Evolutionary conservation across 2,329 filamentous ascomycete species (phyloP).

Genomic region (Arthroderma uncinatum): DNA sequence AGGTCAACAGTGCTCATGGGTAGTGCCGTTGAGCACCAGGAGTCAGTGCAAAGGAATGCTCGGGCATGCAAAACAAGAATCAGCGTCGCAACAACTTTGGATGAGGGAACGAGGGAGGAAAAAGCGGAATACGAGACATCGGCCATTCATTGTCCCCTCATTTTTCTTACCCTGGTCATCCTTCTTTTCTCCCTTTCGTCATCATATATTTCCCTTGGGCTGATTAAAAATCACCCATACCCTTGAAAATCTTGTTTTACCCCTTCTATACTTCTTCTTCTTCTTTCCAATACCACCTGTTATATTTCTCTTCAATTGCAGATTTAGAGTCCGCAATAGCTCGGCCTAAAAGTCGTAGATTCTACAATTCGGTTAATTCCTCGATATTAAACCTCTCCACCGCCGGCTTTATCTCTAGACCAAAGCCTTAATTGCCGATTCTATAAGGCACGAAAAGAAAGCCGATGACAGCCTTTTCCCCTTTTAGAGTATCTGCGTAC

Average conservation of each 20-base stretch:
- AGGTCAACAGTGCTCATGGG: neutral
- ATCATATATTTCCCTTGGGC: neutral
- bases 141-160: neutral
- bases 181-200: neutral
- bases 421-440: neutral
- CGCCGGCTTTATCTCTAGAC: neutral
- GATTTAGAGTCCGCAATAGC: neutral
- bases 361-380: neutral
- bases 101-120: neutral
- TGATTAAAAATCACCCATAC: neutral
- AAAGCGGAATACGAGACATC: neutral
- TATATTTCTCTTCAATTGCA: neutral
- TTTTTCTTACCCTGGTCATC: neutral
- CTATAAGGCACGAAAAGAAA: neutral
- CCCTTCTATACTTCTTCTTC: neutral
- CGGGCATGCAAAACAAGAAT: neutral
- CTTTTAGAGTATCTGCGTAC: neutral
- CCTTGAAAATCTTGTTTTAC: neutral
- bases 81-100: neutral
- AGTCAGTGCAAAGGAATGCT: neutral
- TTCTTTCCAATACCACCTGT: neutral
- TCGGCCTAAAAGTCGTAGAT: neutral
- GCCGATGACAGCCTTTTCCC: neutral
- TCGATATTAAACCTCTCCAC: neutral
- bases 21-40: neutral